Conservation (phyloP, 345 rosid genomes). For the Lepidium sativum region DNA sequence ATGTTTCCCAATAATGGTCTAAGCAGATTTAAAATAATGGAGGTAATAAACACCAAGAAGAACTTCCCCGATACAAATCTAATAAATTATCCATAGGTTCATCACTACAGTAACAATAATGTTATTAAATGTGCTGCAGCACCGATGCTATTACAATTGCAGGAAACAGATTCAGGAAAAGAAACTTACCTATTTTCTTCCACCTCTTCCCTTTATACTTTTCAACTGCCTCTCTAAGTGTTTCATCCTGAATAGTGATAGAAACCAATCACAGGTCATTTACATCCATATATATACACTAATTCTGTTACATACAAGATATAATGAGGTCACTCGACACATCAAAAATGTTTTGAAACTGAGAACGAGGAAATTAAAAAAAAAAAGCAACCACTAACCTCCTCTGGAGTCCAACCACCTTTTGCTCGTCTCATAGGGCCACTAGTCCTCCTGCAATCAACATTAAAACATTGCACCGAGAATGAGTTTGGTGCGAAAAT, state of each 20-base stretch:
- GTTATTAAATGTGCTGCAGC: neutral
- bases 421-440: constrained; percentile 97
- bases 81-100: neutral
- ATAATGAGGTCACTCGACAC: neutral
- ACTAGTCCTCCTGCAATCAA: constrained; percentile 64
- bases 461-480: constrained; percentile 9
- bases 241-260: constrained; percentile 59
- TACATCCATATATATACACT: neutral
- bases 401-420: constrained; percentile 97
- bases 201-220: constrained; percentile 73
- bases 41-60: neutral
- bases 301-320: neutral
- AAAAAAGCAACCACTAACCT: constrained; percentile 35
- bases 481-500: neutral
- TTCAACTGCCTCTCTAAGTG: constrained; percentile 66
- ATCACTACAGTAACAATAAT: neutral
- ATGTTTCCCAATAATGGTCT: neutral
- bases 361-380: neutral
- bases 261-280: neutral
- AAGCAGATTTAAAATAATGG: neutral
- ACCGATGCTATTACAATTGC: neutral
- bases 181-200: constrained; percentile 68
- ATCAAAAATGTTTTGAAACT: neutral
- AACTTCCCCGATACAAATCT: neutral
- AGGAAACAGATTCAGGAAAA: constrained; percentile 1